phyloP scores from a whole-genome alignment of 257 asterid species.

The Forsythia viridissima region DNA sequence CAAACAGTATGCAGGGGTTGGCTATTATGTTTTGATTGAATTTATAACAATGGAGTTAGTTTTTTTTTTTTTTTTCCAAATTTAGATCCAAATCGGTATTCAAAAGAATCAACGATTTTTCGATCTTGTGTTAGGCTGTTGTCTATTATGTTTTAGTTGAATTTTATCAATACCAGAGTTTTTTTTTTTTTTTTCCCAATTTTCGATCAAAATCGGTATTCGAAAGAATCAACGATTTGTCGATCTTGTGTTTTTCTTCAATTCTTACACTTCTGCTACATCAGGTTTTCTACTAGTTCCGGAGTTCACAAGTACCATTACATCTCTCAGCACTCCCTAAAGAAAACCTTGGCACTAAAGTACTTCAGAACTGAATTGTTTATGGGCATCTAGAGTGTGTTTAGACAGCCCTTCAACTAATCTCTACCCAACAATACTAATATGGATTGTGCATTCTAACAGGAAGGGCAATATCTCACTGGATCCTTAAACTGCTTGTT shows the following conservation, averaged over 20 bases:
- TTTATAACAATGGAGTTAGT: background rate
- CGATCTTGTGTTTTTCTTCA: too few relatives aligned
- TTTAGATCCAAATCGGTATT: background rate
- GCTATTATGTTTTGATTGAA: background rate
- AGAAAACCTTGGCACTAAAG: background rate
- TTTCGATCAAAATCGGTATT: background rate
- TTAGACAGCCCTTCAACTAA: background rate
- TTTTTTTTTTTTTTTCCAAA: too few relatives aligned
- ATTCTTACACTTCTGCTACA: too few relatives aligned
- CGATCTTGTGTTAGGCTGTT: too few relatives aligned
- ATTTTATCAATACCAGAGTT: too few relatives aligned
- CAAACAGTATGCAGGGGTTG: too few relatives aligned
- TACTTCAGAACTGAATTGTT: background rate
- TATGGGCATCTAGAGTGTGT: background rate
- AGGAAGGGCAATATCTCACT: slow-evolving; percentile 43
- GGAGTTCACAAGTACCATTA: too few relatives aligned
- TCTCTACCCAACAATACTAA: background rate
- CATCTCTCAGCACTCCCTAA: too few relatives aligned
- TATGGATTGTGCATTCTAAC: slow-evolving; percentile 10
- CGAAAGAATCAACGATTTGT: background rate
- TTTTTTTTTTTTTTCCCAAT: background rate
- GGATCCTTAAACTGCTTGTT: slow-evolving; percentile 96
- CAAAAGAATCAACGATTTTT: too few relatives aligned
- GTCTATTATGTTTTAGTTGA: too few relatives aligned
- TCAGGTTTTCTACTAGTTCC: too few relatives aligned